These are phyloP conservation scores for Colletotrichum coccodes DNA, from an alignment of 2,329 filamentous ascomycete genomes.

Conservation along the genomic window DNA sequence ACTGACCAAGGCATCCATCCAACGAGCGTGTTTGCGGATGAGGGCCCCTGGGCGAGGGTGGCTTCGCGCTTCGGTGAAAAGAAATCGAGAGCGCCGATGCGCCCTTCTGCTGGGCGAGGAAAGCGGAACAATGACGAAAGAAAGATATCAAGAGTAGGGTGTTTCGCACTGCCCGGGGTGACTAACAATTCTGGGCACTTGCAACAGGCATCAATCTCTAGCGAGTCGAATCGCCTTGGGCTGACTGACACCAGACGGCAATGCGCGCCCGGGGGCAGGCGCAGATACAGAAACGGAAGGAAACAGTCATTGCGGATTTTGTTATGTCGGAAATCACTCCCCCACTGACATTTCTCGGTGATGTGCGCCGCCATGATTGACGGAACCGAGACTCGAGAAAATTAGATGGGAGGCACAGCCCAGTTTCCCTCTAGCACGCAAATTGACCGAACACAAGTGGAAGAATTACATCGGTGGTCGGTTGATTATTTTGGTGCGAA, in stretches of 20 bases:
- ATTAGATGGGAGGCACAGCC: constrained; percentile 39
- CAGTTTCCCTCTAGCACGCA: constrained; percentile 63
- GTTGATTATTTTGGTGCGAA: constrained; percentile 72
- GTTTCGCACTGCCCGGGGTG: background rate
- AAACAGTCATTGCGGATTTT: background rate
- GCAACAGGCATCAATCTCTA: background rate
- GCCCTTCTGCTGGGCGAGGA: background rate
- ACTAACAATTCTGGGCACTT: background rate
- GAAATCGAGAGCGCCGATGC: background rate
- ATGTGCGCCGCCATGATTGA: constrained; percentile 23
- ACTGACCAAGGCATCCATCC: background rate
- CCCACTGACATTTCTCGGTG: constrained; percentile 23
- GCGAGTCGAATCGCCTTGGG: background rate
- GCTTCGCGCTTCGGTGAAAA: background rate
- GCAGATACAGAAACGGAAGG: background rate
- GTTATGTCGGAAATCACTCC: constrained; percentile 29
- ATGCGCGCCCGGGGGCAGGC: background rate
- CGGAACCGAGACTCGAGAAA: constrained; percentile 33
- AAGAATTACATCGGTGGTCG: constrained; percentile 53
- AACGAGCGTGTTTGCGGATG: background rate
- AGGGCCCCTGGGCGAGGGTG: background rate
- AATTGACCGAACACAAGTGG: constrained; percentile 69
- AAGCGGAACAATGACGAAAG: background rate
- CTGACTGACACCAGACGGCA: background rate
- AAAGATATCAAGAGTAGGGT: background rate